Conservation (phyloP, 169 alveolate species). For the Besnoitia besnoiti region DNA sequence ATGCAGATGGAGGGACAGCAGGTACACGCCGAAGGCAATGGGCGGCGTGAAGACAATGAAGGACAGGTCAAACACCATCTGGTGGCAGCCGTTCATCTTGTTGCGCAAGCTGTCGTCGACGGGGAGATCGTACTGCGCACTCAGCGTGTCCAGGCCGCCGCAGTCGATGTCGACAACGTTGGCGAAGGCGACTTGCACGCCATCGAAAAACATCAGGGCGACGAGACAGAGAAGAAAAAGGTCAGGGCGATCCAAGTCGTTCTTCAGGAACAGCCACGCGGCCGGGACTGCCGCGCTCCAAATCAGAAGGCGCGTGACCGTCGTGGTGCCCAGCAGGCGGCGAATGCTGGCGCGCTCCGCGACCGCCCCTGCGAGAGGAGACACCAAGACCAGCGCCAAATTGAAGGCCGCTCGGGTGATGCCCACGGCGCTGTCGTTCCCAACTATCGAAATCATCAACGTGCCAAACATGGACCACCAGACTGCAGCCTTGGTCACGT, state of each 20-base stretch:
- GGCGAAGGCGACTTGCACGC: conserved; percentile 68
- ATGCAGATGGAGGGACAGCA: not conserved
- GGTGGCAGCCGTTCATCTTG: conserved; percentile 63
- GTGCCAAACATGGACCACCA: conserved; percentile 81
- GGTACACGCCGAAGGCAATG: conserved; percentile 24
- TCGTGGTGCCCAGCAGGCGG: conserved; percentile 26
- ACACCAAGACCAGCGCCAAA: conserved; percentile 68
- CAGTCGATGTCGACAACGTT: conserved; percentile 74
- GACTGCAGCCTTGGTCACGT: conserved; percentile 76
- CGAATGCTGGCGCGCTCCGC: conserved; percentile 67
- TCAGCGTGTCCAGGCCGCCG: conserved; percentile 76
- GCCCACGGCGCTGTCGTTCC: conserved; percentile 61
- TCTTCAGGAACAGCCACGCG: conserved; percentile 22
- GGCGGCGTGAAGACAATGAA: conserved; percentile 66
- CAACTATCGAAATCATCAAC: conserved; percentile 45
- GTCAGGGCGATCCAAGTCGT: not conserved
- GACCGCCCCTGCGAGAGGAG: conserved; percentile 75
- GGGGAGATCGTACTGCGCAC: conserved; percentile 65
- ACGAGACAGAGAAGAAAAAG: not conserved
- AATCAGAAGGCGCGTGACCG: conserved; percentile 35
- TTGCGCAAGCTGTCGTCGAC: conserved; percentile 54
- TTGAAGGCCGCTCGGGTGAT: conserved; percentile 72
- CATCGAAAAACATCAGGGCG: not conserved
- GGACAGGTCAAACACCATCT: conserved; percentile 70
- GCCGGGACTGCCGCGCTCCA: conserved; percentile 54